Conservation (phyloP, 352 stramenopile species). For the Phytophthora fragariaefolia region DNA sequence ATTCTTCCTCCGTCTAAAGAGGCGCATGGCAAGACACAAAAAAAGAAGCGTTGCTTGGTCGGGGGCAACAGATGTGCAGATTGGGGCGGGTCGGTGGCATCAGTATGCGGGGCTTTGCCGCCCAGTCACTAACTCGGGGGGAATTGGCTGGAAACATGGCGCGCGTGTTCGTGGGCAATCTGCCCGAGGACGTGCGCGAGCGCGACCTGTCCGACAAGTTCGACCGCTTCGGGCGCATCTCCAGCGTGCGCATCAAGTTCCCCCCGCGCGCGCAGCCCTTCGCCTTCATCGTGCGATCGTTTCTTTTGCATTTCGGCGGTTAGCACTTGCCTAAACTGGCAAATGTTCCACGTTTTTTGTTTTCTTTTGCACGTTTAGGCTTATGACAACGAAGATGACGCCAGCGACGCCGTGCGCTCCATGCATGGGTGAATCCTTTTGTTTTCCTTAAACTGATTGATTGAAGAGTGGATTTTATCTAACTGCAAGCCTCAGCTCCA, state of each 20-base stretch:
- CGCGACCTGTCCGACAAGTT: constrained; percentile 65
- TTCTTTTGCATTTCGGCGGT: neutral
- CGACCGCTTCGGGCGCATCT: constrained; percentile 53
- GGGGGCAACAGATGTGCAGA: constrained; percentile 2
- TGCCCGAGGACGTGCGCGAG: constrained; percentile 64
- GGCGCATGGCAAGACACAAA: constrained; percentile 1
- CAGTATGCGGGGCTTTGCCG: constrained; percentile 3
- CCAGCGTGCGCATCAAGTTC: constrained; percentile 61
- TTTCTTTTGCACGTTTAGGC: constrained; percentile 44
- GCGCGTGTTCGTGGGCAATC: constrained; percentile 67
- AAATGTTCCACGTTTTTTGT: no score
- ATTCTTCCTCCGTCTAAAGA: constrained; percentile 6
- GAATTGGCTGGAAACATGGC: constrained; percentile 29
- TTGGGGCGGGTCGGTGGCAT: constrained; percentile 5
- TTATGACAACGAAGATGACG: constrained; percentile 63
- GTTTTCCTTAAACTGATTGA: no score
- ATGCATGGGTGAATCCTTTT: constrained; percentile 58
- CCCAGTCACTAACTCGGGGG: constrained; percentile 13
- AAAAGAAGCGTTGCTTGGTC: neutral
- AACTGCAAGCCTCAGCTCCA: constrained; percentile 13
- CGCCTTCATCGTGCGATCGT: constrained; percentile 62
- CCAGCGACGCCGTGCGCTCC: constrained; percentile 54
- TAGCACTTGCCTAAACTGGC: neutral
- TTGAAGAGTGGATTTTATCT: no score
- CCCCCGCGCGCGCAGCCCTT: constrained; percentile 51